phyloP scores from a whole-genome alignment of 129 eudicot species.

The Logfia minima region DNA sequence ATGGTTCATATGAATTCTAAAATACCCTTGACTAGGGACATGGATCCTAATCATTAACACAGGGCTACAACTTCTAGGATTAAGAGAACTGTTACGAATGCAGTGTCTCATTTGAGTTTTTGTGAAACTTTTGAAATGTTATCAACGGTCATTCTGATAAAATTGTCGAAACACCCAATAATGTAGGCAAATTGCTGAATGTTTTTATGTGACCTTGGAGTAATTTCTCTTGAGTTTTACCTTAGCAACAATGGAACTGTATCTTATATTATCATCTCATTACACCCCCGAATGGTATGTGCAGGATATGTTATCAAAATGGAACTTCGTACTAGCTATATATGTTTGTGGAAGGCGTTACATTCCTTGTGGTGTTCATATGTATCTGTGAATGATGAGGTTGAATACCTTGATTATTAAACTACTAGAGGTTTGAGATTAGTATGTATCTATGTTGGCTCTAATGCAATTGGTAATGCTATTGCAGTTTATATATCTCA shows the following conservation, averaged over 20 bases:
- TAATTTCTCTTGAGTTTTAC: not conserved
- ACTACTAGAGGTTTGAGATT: slow-evolving; percentile 3
- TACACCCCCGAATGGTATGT: slow-evolving; percentile 10
- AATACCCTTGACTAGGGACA: not conserved
- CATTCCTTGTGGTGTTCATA: not conserved
- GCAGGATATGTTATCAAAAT: slow-evolving; percentile 25
- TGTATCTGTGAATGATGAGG: slow-evolving; percentile 6
- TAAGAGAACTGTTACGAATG: not conserved
- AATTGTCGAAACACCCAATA: not conserved
- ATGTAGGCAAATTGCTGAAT: no score
- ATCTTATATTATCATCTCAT: not conserved
- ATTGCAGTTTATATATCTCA: not conserved
- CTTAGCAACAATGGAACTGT: not conserved
- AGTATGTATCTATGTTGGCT: not conserved
- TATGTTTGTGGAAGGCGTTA: slow-evolving; percentile 1
- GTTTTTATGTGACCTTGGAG: not conserved
- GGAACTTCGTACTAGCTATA: slow-evolving; percentile 2
- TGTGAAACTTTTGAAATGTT: not conserved
- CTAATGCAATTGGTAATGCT: slow-evolving; percentile 12
- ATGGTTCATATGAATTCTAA: not conserved
- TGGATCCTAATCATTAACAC: no score
- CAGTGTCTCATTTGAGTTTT: not conserved
- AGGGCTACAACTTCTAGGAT: no score
- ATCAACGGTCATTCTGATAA: not conserved
- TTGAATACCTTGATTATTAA: slow-evolving; percentile 18